phyloP scores from a whole-genome alignment of 306 rosid species.

The Chamaecrista fasciculata region DNA sequence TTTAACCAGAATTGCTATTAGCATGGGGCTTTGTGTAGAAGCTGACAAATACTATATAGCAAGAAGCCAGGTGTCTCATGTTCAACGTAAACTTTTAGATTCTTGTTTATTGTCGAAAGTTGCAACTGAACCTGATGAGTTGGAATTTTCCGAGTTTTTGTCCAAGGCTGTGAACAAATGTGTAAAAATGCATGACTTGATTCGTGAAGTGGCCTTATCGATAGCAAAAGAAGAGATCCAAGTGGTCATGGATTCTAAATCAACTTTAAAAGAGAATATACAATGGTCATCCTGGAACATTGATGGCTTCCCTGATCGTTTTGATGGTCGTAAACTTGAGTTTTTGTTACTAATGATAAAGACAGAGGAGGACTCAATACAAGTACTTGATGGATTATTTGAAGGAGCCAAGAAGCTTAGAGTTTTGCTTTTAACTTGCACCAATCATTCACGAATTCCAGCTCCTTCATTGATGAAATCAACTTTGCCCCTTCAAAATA shows the following conservation, averaged over 20 bases:
- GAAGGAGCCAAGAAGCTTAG: not conserved
- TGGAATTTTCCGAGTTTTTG: too few relatives aligned
- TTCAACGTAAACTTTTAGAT: not conserved
- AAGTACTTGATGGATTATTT: not conserved
- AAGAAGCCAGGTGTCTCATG: not conserved
- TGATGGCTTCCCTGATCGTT: not conserved
- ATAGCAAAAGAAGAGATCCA: not conserved
- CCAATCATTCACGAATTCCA: not conserved
- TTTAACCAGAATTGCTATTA: not conserved
- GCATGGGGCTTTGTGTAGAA: not conserved
- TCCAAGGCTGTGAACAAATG: fast-evolving
- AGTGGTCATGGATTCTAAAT: too few relatives aligned
- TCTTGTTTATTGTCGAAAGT: slow-evolving; percentile 13
- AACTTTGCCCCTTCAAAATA: not conserved
- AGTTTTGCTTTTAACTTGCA: not conserved
- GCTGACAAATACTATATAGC: not conserved
- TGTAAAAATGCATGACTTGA: slow-evolving; percentile 28
- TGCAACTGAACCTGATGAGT: too few relatives aligned
- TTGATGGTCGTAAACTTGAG: slow-evolving; percentile 14
- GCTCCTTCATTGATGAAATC: not conserved
- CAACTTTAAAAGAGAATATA: too few relatives aligned
- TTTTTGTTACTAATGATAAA: not conserved
- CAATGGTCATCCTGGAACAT: not conserved
- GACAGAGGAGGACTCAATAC: fast-evolving
- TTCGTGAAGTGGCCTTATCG: slow-evolving; percentile 3